Base-by-base conservation (phyloP, 805 yeast genomes). In the Ogataea angusta region DNA sequence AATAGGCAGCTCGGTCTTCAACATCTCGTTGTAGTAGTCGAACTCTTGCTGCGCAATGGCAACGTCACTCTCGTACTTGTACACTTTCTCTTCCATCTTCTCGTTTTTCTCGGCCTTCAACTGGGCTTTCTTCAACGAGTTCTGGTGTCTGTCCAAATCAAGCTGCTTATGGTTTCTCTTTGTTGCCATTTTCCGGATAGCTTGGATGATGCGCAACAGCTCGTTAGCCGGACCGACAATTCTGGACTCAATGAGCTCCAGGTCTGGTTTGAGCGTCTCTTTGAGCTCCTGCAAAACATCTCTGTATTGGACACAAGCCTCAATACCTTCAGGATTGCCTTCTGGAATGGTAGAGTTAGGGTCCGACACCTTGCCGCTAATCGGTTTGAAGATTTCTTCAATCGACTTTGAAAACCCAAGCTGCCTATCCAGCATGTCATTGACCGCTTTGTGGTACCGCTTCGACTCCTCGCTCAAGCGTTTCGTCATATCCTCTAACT, bases 331-430 rank as follows among this genome's bases (percentile, higher is more conserved):
- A 3, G 97, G 97, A 58, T 90, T 90, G 52, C 95, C 97, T 60
- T 93, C 99, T 0, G 90, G 90, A 34, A 79, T 75, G 2, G 87
- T 64, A 6, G 93, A 78, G 57, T 82, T 85, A 6, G 97, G 96
- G 61, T 93, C 98, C 12, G 93, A 80, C 60, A 85, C 70, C 47
- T 89, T 80, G 30, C 99, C 99, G 41, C 93, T 81, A 46, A 93
- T 93, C 1, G 99, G 99, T 65, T 91, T 88, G 69, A 89, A 93
- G 45, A 93, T 85, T 59, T 90, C 96, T 62, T 90, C 97, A 65
- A 93, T 88, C 3, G 95, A 91, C 57, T 83, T 84, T n/a, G 96
- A 85, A 62, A 90, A 93, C 45, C 91, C 97, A 51, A 91, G 83
- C 63, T 93, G 99, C 63, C 85, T 93, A 43, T 80, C 82, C 53